phyloP scores from a whole-genome alignment of 2,329 filamentous ascomycete species.

The Ilyonectria destructans region DNA sequence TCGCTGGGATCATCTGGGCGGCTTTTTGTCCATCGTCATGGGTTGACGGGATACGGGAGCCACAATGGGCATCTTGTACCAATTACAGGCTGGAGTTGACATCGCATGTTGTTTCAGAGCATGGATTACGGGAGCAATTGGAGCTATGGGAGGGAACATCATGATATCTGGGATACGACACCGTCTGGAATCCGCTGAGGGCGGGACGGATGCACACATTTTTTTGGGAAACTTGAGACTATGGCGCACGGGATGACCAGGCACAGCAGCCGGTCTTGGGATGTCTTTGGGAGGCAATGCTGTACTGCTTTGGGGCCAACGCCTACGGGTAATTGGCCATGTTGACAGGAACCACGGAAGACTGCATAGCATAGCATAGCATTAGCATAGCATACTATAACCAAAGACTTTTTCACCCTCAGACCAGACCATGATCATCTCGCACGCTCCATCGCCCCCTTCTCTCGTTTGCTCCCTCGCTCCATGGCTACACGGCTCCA shows the following conservation, averaged over 20 bases:
- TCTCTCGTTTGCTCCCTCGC: background rate
- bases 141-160: conserved; percentile 47
- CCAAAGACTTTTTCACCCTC: conserved; percentile 45
- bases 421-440: conserved; percentile 37
- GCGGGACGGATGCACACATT: conserved; percentile 37
- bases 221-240: conserved; percentile 40
- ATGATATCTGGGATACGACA: conserved; percentile 54
- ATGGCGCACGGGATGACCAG: conserved; percentile 48
- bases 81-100: conserved; percentile 52
- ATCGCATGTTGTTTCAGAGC: conserved; percentile 53
- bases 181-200: conserved; percentile 36
- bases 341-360: conserved; percentile 48
- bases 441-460: background rate
- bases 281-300: conserved; percentile 44
- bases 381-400: conserved; percentile 49
- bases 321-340: conserved; percentile 40
- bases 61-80: conserved; percentile 51
- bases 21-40: conserved; percentile 43
- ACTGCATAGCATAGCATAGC: conserved; percentile 49
- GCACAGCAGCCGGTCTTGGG: conserved; percentile 44
- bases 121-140: conserved; percentile 54
- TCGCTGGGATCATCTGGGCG: conserved; percentile 43
- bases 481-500: conserved; percentile 8
- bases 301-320: conserved; percentile 40
- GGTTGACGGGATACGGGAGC: conserved; percentile 46